phyloP scores from a whole-genome alignment of 257 asterid species.

The Galeopsis tetrahit region DNA sequence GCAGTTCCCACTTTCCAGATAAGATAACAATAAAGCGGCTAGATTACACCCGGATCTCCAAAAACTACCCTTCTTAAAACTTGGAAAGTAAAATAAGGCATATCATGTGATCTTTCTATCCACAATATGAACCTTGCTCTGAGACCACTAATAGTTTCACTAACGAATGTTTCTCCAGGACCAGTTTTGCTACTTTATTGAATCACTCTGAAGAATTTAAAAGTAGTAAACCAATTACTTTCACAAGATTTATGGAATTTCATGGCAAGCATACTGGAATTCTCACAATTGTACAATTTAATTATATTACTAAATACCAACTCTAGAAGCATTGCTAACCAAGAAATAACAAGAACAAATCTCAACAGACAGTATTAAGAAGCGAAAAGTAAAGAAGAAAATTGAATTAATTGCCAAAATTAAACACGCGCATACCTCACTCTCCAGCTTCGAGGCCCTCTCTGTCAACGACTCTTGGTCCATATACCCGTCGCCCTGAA shows the following conservation, averaged over 20 bases:
- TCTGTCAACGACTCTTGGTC: conserved; percentile 57
- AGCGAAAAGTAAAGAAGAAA: conserved; percentile 12
- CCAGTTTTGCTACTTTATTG: not conserved
- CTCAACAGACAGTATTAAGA: not conserved
- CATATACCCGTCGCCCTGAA: conserved; percentile 48
- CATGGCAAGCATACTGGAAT: not conserved
- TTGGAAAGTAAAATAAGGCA: conserved; percentile 16
- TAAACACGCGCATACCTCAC: conserved; percentile 61
- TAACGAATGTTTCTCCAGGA: conserved; percentile 6
- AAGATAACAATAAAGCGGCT: not conserved
- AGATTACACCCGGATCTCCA: not conserved
- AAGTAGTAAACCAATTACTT: conserved; percentile 9
- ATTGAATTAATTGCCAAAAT: conserved; percentile 20
- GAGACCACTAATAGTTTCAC: conserved; percentile 12
- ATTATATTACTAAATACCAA: conserved; percentile 4
- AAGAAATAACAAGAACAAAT: conserved; percentile 24
- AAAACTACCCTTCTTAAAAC: conserved; percentile 22
- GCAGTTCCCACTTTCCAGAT: not conserved
- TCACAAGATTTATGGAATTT: conserved; percentile 2
- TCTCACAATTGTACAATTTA: conserved; percentile 18
- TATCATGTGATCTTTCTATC: conserved; percentile 11
- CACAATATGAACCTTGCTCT: conserved; percentile 11
- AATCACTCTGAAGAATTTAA: not conserved
- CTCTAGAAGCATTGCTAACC: conserved; percentile 21
- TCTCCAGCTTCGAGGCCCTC: conserved; percentile 66